Conservation (phyloP, 169 alveolate genomes). For the Cardiosporidium cionae region DNA sequence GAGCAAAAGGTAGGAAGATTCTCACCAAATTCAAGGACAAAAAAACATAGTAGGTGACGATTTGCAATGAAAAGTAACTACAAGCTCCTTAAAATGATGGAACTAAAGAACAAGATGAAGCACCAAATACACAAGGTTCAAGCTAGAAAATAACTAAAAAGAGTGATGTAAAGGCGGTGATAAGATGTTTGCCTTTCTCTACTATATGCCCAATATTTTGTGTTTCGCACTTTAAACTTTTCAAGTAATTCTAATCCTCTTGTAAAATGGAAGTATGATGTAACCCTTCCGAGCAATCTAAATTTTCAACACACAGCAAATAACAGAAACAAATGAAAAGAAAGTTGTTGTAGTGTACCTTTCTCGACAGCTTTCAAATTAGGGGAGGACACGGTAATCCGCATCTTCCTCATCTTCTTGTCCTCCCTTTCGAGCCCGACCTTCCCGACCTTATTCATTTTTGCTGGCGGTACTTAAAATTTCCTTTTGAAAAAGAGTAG, state of each 20-base stretch:
- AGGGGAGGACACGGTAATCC: slow-evolving; percentile 82
- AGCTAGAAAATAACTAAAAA: neutral
- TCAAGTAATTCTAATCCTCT: neutral
- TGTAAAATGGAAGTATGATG: neutral
- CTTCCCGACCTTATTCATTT: slow-evolving; percentile 57
- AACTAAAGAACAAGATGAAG: neutral
- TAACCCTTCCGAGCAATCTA: neutral
- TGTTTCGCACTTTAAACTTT: too few species aligned
- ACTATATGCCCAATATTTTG: neutral
- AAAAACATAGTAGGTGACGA: neutral
- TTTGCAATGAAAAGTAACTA: neutral
- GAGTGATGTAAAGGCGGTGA: neutral
- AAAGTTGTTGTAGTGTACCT: slow-evolving; percentile 42
- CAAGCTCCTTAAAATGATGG: neutral
- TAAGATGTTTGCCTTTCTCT: neutral
- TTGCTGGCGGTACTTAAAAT: too few species aligned
- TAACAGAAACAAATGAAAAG: neutral
- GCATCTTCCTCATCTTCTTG: slow-evolving; percentile 79
- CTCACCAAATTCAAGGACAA: neutral
- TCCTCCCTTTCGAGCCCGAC: slow-evolving; percentile 71
- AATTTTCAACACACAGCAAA: neutral
- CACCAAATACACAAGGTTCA: neutral
- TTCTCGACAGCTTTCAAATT: slow-evolving; percentile 77
- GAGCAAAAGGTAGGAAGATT: too few species aligned
- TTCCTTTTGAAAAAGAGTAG: too few species aligned